Evolutionary conservation across 2,329 filamentous ascomycete genomes (phyloP), one percentile per base, ranked within the genome.

Genomic region (Neophaeococcomyces aloes): DNA sequence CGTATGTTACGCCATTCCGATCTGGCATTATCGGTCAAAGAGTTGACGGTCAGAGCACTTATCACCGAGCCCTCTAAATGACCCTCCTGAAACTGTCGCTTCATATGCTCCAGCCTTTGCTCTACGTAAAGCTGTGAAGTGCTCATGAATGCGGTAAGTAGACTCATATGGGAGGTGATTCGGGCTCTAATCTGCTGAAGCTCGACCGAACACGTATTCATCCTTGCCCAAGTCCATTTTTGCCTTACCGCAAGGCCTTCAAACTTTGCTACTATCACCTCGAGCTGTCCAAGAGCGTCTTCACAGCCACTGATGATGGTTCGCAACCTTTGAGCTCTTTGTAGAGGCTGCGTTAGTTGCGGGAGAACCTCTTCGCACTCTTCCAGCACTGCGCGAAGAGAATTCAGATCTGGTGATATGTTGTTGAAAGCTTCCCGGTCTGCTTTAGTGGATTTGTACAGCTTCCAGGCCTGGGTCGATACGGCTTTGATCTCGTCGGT

Each of bases 141-240:
- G 6, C 33, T 38, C 13, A 45, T 35, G 29, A 50, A 51, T 13
- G 44, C 18, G 13, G 13, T 37, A 8, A 54, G 38, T n/a, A 48
- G 38, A 10, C 39, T 32, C 13, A 40, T 38, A 25, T 40, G 48
- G 5, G 49, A 47, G 10, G 33, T 42, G 10, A 53, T 39, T 2
- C 48, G 47, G 32, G 29, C 27, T 38, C 51, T 42, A 15, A 52
- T 40, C 27, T 50, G 33, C 19, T 34, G 27, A 25, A 53, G 37
- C 32, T 52, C 45, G 36, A 53, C 43, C 17, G 27, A 39, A 3
- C 48, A 44, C 39, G 42, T 52, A 21, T n/a, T 38, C 43, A 53
- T 45, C 21, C 49, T 42, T 44, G 53, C 51, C 49, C 49, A 54
- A 10, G 49, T 48, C 8, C 32, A 7, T 15, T 15, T 34, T 15